These are phyloP conservation scores for Phyllosticta ampelicida DNA, from an alignment of 2,329 filamentous ascomycete genomes.

Conservation along the genomic window DNA sequence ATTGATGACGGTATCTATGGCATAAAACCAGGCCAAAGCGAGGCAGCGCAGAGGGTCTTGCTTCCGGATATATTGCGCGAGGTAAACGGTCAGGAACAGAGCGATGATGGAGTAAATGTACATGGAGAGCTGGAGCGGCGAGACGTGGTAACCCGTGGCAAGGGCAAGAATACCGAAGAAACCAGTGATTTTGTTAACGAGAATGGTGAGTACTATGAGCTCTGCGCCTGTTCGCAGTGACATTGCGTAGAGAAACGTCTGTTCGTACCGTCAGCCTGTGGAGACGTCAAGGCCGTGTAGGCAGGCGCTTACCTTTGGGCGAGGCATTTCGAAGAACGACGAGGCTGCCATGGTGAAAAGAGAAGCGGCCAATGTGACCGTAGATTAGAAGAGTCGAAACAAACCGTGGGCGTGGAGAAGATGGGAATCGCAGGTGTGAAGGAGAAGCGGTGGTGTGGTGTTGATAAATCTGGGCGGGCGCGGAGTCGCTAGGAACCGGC, in stretches of 20 bases:
- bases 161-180: constrained; percentile 84
- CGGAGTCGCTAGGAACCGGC: background rate
- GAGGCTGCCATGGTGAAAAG: constrained; percentile 12
- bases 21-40: constrained; percentile 73
- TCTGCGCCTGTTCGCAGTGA: constrained; percentile 79
- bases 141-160: constrained; percentile 75
- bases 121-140: constrained; percentile 74
- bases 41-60: constrained; percentile 71
- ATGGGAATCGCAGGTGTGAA: background rate
- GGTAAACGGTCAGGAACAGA: constrained; percentile 55
- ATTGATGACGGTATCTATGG: constrained; percentile 73
- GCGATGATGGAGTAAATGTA: constrained; percentile 77
- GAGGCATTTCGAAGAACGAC: constrained; percentile 24
- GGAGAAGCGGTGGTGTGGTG: background rate
- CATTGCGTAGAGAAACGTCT: constrained; percentile 81
- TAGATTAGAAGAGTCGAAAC: background rate
- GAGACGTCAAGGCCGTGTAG: constrained; percentile 2
- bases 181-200: constrained; percentile 88
- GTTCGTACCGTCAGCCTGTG: constrained; percentile 15
- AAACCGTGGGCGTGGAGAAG: background rate
- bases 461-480: constrained; percentile 2
- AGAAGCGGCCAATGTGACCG: background rate
- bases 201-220: constrained; percentile 68
- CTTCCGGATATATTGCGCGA: constrained; percentile 69
- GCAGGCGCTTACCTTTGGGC: constrained; percentile 25